Percentiles rank a stretch among this genome's conserved stretches.
phyloP scores from a whole-genome alignment of 1,139 yeast species.

The Debaryomycetaceae sp. region DNA sequence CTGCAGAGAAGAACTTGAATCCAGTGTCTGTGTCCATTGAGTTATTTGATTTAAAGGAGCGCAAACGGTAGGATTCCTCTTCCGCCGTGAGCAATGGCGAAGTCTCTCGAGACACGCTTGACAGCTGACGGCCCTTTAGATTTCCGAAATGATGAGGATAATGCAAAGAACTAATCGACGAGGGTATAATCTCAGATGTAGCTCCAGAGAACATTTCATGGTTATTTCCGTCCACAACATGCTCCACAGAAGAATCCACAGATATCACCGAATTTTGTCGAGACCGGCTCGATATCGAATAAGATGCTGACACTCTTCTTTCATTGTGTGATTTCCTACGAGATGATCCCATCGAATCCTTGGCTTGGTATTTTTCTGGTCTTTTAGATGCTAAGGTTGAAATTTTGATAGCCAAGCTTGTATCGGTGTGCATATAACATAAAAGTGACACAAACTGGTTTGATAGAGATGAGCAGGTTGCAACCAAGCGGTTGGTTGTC shows the following conservation, averaged over 20 bases:
- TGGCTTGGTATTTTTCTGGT: too few relatives aligned
- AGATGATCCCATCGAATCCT: slow-evolving; percentile 5
- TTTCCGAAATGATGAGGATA: slow-evolving; percentile 55
- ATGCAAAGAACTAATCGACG: slow-evolving; percentile 85
- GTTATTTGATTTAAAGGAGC: slow-evolving; percentile 26
- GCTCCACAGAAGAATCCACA: slow-evolving; percentile 26
- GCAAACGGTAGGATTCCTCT: slow-evolving; percentile 21
- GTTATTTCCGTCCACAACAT: slow-evolving; percentile 45
- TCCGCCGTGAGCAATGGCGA: slow-evolving; percentile 35
- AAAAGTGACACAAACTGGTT: too few relatives aligned
- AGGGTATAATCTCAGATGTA: slow-evolving; percentile 82
- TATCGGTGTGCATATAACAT: too few relatives aligned
- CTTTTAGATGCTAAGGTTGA: too few relatives aligned
- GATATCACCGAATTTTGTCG: slow-evolving; percentile 44
- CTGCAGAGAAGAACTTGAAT: slow-evolving; percentile 78
- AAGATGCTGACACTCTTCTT: slow-evolving; percentile 24
- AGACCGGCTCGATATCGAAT: slow-evolving; percentile 11
- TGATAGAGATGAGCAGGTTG: too few relatives aligned
- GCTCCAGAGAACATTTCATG: slow-evolving; percentile 89
- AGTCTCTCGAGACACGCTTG: slow-evolving; percentile 29
- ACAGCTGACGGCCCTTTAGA: slow-evolving; percentile 25
- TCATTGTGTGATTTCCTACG: slow-evolving; percentile 5
- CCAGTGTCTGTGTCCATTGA: slow-evolving; percentile 37
- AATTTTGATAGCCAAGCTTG: too few relatives aligned
- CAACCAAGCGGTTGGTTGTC: too few relatives aligned